Base-by-base conservation (phyloP, 2,329 filamentous ascomycete species). In the Talaromyces marneffei region DNA sequence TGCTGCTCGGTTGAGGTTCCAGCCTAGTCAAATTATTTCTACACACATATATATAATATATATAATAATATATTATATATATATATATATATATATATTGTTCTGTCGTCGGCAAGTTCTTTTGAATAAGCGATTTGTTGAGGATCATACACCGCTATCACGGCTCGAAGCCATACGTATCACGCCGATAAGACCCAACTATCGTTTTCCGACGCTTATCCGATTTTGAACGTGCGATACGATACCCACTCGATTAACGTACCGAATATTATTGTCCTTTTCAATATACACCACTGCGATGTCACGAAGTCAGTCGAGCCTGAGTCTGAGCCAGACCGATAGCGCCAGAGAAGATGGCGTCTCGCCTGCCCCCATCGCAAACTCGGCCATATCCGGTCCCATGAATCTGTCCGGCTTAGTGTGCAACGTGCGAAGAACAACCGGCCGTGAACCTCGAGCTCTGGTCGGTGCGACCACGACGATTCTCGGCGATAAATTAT, bases 401-500 rank as follows among this genome's bases (percentile, higher is more conserved):
- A 80, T 85, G 63, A 85, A 87, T 64, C 72, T 88, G 29, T 88
- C 86, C 4, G 86, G 85, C 4, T 74, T 89, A 62, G 86, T 88
- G 7, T 89, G 86, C 71, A 88, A 87, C 72, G 85, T 88, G 25
- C 84, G 87, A 67, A 80, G 92, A 65, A 97, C 94, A 1, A 97
- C 93, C 0, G 94, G 94, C 37, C 87, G 87, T 64, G 92, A 97
- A 71, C 94, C 94, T 2, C 91, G 90, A 70, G 90, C 94, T 2
- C 80, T 97, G 2, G 94, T 99, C 0, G 94, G 94, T 33, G 93
- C 94, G 4, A 97, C 94, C 0, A 97, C 94, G 0, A 97, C 94
- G 0, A 90, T 97, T 53, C 76, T 99, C 1, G 94, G 93, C 29
- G 94, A 99, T 75, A 97, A 95, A 74, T 82, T 99, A 23, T 99